Evolutionary conservation across 371 early-diverging fungal genomes (phyloP), one percentile per base, ranked within the genome.

Genomic region (Coemansia sp.): DNA sequence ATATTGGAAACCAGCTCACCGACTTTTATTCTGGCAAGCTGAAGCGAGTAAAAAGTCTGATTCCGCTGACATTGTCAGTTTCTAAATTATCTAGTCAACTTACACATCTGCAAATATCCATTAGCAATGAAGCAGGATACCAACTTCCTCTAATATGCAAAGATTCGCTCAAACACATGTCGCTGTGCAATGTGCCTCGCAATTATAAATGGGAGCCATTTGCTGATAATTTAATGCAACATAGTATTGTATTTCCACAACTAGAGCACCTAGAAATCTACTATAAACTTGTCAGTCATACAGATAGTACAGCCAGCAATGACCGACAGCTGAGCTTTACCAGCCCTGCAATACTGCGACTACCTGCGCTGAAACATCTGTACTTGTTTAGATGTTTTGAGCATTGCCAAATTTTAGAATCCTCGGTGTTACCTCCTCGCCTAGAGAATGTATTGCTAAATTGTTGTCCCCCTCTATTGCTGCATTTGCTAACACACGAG

Each of bases 151-250:
- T 51, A 1, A 15, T 52, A n/a, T 62, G 39, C 24, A 4, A 21
- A 17, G 40, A 52, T 39, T 21, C 62, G 3, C 62, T 62, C 23
- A 48, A 48, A 2, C 62, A 52, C 15, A 19, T 62, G 7, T 52
- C 62, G 24, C 40, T 62, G 13, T 36, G 40, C 26, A 62, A 62
- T 49, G 53, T 62, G 53, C 62, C 62, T 5, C 36, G 32, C 0
- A 19, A 62, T 23, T 62, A 52, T n/a, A 21, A 8, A 7, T 62
- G 62, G 62, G 15, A 39, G 32, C 40, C 39, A 3, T 52, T 52
- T 52, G 40, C 15, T 4, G 23, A 12, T 11, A n/a, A 15, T 21
- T 11, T 7, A 4, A 7, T 1, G 2, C 48, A 51, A 9, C 24
- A 29, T 3, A 36, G 17, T 13, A 39, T 62, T 5, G 62, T 39